Percentiles rank a stretch among this genome's conserved stretches.
phyloP scores from a whole-genome alignment of 306 rosid genomes.

The Hippophae rhamnoides region DNA sequence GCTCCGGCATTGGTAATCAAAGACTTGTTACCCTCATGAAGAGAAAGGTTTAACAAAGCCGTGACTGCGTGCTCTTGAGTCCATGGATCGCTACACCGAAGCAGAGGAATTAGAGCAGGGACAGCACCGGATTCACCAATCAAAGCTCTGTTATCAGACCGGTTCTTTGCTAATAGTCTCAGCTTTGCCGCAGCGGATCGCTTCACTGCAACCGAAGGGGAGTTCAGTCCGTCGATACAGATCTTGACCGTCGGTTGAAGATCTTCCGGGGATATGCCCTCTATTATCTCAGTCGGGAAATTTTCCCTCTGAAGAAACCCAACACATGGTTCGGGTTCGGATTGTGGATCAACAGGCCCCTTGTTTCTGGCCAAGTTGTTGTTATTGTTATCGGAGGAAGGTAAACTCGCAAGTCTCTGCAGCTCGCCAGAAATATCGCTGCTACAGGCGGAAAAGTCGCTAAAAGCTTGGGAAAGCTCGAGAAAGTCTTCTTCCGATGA shows the following conservation, averaged over 20 bases:
- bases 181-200: constrained; percentile 95
- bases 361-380: constrained; percentile 6
- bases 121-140: constrained; percentile 95
- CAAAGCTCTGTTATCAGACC: constrained; percentile 69
- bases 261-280: constrained; percentile 97
- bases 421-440: constrained; percentile 92
- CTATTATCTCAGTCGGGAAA: constrained; percentile 89
- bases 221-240: constrained; percentile 73
- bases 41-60: constrained; percentile 74
- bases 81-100: constrained; percentile 84
- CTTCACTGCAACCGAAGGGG: constrained; percentile 63
- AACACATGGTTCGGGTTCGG: constrained; percentile 67
- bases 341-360: constrained; percentile 9
- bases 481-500: constrained; percentile 45
- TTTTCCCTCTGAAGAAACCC: constrained; percentile 82
- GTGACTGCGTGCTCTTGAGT: constrained; percentile 96
- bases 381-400: constrained; percentile 37
- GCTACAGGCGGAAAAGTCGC: constrained; percentile 80
- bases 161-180: constrained; percentile 78
- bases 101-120: constrained; percentile 72
- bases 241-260: constrained; percentile 93
- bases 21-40: constrained; percentile 63
- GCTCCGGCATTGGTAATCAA: constrained; percentile 75
- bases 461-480: constrained; percentile 77
- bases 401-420: constrained; percentile 64